Percentiles rank a stretch among this genome's conserved stretches.
Conservation (phyloP, 371 early-diverging fungal genomes). For the Basidiobolus meristosporus region DNA sequence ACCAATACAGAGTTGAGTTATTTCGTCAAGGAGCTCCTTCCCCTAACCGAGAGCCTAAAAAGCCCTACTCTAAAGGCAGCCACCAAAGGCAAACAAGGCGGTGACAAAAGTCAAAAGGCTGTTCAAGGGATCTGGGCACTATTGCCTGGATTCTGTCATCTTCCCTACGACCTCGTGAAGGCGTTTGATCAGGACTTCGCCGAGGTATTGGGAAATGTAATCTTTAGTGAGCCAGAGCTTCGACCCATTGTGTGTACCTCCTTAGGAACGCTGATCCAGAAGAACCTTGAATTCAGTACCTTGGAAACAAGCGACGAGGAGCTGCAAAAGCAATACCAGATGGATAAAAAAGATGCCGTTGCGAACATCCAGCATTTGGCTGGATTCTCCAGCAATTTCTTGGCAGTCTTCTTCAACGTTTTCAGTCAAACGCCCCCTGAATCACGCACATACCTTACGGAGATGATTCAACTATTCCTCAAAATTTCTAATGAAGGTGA, state of each 20-base stretch:
- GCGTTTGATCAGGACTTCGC: constrained; percentile 36
- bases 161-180: too few species aligned
- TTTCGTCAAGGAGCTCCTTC: constrained; percentile 49
- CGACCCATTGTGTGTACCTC: constrained; percentile 64
- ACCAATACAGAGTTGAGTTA: constrained; percentile 61
- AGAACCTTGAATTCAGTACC: constrained; percentile 29
- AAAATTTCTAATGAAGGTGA: constrained; percentile 31
- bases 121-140: constrained; percentile 82
- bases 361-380: constrained; percentile 34
- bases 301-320: constrained; percentile 24
- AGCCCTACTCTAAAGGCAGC: too few species aligned
- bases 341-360: too few species aligned
- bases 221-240: constrained; percentile 50
- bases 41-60: constrained; percentile 58
- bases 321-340: constrained; percentile 28
- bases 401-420: constrained; percentile 70
- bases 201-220: constrained; percentile 40
- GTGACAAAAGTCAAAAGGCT: constrained; percentile 63
- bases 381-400: constrained; percentile 45
- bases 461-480: constrained; percentile 49
- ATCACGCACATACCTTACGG: constrained; percentile 44
- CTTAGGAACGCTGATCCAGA: constrained; percentile 47
- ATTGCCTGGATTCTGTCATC: constrained; percentile 65
- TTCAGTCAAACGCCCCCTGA: constrained; percentile 44
- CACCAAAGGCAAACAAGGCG: constrained; percentile 30